Base-by-base conservation (phyloP, 129 eudicot species). In the Rutidosis leptorrhynchoides region DNA sequence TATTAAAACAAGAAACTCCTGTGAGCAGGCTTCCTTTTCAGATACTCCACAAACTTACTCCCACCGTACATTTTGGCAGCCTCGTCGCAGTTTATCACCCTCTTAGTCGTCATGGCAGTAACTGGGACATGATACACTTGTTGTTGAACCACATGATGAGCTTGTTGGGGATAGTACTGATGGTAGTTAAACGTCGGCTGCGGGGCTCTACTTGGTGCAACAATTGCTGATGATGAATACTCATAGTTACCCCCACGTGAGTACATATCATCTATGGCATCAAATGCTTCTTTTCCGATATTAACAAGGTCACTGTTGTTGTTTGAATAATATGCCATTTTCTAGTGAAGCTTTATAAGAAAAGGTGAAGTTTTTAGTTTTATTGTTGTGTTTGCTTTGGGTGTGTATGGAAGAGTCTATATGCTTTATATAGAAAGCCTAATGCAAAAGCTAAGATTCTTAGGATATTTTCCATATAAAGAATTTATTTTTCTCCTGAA, bases 11-110 rank as follows among this genome's bases (percentile, higher is more conserved):
- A 77, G 76, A 63, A 70, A 77, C 56, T 72, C 45, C 61, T 77
- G 32, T 62, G 46, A 15, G 68, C 62, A 7, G 59, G 77, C 76
- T 70, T 75, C 74, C 32, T 33, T 58, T 70, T 63, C 45, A 80
- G 80, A 70, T 70, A 66, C 4, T 80, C 82, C 65, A 43, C 21
- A 68, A 20, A 66, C 60, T 72, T 24, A 20, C 51, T 68, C 51
- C 82, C 85, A 27, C 74, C 77, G 2, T 63, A 81, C 35, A 62
- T 72, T 32, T 68, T 77, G 23, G 82, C 85, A 11, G 73, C 85
- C 4, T 76, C 73, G 12, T 61, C 17, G 64, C 73, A 54, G 1
- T 29, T 75, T 21, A 77, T 68, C 15, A 71, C 72, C 49, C 58
- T 55, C 62, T 70, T 66, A 48, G 71, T 54, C 33, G 24, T 74